Base-by-base conservation (phyloP, 2,329 filamentous ascomycete genomes). In the Neopestalotiopsis rosae region DNA sequence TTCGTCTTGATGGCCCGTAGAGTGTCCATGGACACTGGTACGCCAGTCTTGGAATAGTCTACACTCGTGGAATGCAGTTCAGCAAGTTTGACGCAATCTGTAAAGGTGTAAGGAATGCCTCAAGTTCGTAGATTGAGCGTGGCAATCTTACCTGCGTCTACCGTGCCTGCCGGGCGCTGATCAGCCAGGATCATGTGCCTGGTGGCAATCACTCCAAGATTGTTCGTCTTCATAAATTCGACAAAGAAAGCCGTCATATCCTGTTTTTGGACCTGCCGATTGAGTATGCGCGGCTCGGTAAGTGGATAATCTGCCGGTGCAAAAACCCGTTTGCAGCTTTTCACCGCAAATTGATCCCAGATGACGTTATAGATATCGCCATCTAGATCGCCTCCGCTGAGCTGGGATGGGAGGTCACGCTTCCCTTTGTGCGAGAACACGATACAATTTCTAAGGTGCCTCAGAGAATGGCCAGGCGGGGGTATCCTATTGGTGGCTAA, bases 171-270 rank as follows among this genome's bases (percentile, higher is more conserved):
- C 0, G 72, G 49, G 30, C 79, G 77, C 68, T 88, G 84, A 74
- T 94, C 92, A 0, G 91, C 89, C 17, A 92, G 75, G 1, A 92
- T 85, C 72, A 90, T 84, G 74, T 94, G 92, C 2, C 85, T 80
- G 0, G 80, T 89, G 0, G 91, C 90, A 72, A 94, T 92, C 59
- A 90, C 68, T 7, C 77, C 76, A 45, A 93, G 79, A 20, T 89
- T 84, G 73, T 93, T 90, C 0, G 87, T 88, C 70, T 86, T 84
- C 89, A 94, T 93, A 70, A 94, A 94, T 17, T 90, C 83, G n/a
- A 97, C 85, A 71, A 97, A 96, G 79, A 95, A 96, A 12, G 92
- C 83, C 0, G 89, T 90, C 81, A 97, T 96, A 72, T 97, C 93
- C 0, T 87, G 77, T 1, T 79, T 78, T 1, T 79, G 79, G 0